These are phyloP conservation scores for Didymella pinodella DNA, from an alignment of 2,329 filamentous ascomycete species.

Conservation along the genomic window DNA sequence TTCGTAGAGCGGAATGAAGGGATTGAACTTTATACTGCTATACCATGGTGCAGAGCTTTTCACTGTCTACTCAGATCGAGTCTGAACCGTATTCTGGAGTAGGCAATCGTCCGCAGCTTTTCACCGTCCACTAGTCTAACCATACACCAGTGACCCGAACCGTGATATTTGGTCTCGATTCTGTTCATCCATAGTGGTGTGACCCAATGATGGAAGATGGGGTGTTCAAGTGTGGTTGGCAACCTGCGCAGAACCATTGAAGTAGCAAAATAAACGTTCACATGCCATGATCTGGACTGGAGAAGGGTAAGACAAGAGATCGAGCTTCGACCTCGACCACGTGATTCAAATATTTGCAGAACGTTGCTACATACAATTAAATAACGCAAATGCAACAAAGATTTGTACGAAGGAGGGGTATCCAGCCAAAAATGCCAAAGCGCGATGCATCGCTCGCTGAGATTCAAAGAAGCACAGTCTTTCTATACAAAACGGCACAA, in stretches of 20 bases:
- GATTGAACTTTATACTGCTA: background rate
- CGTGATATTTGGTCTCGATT: background rate
- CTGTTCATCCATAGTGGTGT: background rate
- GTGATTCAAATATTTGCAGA: background rate
- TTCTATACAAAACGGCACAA: slow-evolving; percentile 1
- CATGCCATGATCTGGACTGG: background rate
- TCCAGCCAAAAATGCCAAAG: slow-evolving; percentile 14
- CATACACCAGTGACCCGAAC: background rate
- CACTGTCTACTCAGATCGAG: background rate
- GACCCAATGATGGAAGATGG: background rate
- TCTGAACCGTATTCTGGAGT: background rate
- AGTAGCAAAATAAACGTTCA: background rate
- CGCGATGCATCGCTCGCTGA: slow-evolving; percentile 16
- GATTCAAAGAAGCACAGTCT: slow-evolving; percentile 10
- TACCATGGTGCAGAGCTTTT: background rate
- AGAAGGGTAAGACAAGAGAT: background rate
- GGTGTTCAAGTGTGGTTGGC: background rate
- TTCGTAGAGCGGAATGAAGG: background rate
- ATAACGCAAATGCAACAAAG: background rate
- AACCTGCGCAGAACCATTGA: slow-evolving; percentile 6
- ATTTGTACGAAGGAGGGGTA: slow-evolving; percentile 19
- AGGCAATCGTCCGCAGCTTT: background rate
- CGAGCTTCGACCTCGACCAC: background rate
- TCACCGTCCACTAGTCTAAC: background rate
- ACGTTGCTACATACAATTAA: background rate